Evolutionary conservation across 345 rosid genomes (phyloP), one percentile per base, ranked within the genome.

Genomic region (Gossypium anomalum): DNA sequence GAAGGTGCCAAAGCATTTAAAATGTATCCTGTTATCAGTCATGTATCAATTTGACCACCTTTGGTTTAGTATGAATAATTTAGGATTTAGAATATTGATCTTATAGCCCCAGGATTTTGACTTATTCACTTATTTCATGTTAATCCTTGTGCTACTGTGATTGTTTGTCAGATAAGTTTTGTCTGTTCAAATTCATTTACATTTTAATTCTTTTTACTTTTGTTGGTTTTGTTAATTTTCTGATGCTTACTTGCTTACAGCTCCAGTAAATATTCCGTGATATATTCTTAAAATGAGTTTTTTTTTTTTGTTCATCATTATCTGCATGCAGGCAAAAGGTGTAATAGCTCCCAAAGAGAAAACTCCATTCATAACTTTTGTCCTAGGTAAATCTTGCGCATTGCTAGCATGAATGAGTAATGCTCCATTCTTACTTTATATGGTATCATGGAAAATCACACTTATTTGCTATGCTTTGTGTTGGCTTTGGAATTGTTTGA

Each of bases 361-460:
- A 81, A 69, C 79, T 76, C 92, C 87, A 23, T 91, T 88, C 78
- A 89, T 92, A 61, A 87, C 91, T 67, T 94, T 94, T 80, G 97
- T 94, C 53, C 75, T 94, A 57, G 98, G 98, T 91, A 73, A 82
- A 78, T 44, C 17, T 70, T 66, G 34, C 12, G 14, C 48, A 19
- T 72, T 64, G 43, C 44, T 47, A 25, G 43, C 47, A 16, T 22
- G 63, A 53, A 60, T 9, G 0, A 11, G 44, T n/a, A 44, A 44
- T 44, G 59, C 27, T 29, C 57, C 25, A 8, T 17, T 11, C 4
- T 61, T 20, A 43, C 29, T 73, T 61, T 53, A 56, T 43, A 44
- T 19, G 13, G 59, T 22, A 9, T 45, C 48, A 51, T 55, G 62
- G 3, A 19, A 68, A 52, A 48, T 62, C 49, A 25, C 68, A 34